A percentile compares a stretch with the other conserved stretches of the same genome.
phyloP scores from a whole-genome alignment of 768 basidiomycete genomes.

The Asterophora lycoperdoides region DNA sequence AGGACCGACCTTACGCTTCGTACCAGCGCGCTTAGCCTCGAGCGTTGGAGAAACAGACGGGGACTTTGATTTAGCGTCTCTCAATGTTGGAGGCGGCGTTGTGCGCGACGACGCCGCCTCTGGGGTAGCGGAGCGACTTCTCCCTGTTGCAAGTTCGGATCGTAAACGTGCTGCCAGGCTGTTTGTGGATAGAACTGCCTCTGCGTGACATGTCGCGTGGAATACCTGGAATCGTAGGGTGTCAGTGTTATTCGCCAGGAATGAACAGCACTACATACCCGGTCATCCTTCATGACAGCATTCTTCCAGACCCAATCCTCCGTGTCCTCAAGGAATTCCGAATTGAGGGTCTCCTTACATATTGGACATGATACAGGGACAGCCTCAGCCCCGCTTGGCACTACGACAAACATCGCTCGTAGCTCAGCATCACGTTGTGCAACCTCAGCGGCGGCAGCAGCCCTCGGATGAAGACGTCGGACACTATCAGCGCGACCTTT shows the following conservation, averaged over 20 bases:
- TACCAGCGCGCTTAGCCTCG: slow-evolving; percentile 49
- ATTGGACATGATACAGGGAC: slow-evolving; percentile 85
- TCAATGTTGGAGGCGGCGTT: slow-evolving; percentile 36
- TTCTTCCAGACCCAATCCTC: slow-evolving; percentile 99
- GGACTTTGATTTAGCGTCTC: slow-evolving; percentile 33
- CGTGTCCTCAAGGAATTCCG: slow-evolving; percentile 91
- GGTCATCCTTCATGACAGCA: slow-evolving; percentile 77
- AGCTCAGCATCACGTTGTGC: slow-evolving; percentile 75
- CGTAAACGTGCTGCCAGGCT: slow-evolving; percentile 66
- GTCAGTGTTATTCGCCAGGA: neutral
- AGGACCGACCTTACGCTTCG: slow-evolving; percentile 74
- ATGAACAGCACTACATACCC: slow-evolving; percentile 44
- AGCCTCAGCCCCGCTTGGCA: slow-evolving; percentile 87
- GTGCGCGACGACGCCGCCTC: slow-evolving; percentile 42
- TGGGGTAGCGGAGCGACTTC: slow-evolving; percentile 77
- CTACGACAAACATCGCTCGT: slow-evolving; percentile 75
- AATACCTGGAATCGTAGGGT: slow-evolving; percentile 57
- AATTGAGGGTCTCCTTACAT: slow-evolving; percentile 90
- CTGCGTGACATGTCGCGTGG: slow-evolving; percentile 92
- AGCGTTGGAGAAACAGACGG: slow-evolving; percentile 48
- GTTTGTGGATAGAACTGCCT: slow-evolving; percentile 61
- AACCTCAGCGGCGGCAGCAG: slow-evolving; percentile 55
- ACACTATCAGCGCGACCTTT: slow-evolving; percentile 59
- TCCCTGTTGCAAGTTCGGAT: slow-evolving; percentile 52
- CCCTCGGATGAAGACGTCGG: slow-evolving; percentile 50